These are phyloP conservation scores for Aspergillus quadricinctus DNA, from an alignment of 2,329 filamentous ascomycete genomes.

Conservation along the genomic window DNA sequence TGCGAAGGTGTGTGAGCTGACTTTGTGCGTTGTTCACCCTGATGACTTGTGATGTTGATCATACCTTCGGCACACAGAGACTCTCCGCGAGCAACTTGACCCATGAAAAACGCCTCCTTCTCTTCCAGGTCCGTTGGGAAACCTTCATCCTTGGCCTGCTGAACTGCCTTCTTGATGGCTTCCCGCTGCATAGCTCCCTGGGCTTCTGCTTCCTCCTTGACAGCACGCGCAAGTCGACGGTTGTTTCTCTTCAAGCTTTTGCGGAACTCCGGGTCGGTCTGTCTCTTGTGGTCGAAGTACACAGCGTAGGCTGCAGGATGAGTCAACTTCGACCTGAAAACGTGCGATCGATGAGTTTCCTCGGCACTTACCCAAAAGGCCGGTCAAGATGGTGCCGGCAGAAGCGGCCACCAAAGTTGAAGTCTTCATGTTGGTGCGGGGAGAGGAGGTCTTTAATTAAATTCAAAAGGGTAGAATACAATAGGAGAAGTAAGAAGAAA, in stretches of 20 bases:
- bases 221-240: constrained; percentile 42
- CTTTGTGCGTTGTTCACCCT: background rate
- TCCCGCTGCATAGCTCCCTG: constrained; percentile 50
- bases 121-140: constrained; percentile 89
- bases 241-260: constrained; percentile 52
- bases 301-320: constrained; percentile 53
- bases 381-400: constrained; percentile 55
- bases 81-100: constrained; percentile 88
- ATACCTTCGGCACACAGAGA: constrained; percentile 75
- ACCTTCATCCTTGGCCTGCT: constrained; percentile 81
- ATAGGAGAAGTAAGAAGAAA: background rate
- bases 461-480: constrained; percentile 3
- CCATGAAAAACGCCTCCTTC: constrained; percentile 94
- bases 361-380: constrained; percentile 47
- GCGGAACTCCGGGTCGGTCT: constrained; percentile 60
- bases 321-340: background rate
- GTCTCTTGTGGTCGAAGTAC: constrained; percentile 64
- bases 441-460: background rate
- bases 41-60: constrained; percentile 26
- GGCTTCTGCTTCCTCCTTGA: constrained; percentile 46
- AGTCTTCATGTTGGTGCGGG: constrained; percentile 46
- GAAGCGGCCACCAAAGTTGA: constrained; percentile 56
- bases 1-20: constrained; percentile 8
- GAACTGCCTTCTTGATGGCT: constrained; percentile 69
- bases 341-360: background rate